Evolutionary conservation across 2,329 filamentous ascomycete genomes (phyloP), one percentile per base, ranked within the genome.

Genomic region (Colletotrichum gigasporum): DNA sequence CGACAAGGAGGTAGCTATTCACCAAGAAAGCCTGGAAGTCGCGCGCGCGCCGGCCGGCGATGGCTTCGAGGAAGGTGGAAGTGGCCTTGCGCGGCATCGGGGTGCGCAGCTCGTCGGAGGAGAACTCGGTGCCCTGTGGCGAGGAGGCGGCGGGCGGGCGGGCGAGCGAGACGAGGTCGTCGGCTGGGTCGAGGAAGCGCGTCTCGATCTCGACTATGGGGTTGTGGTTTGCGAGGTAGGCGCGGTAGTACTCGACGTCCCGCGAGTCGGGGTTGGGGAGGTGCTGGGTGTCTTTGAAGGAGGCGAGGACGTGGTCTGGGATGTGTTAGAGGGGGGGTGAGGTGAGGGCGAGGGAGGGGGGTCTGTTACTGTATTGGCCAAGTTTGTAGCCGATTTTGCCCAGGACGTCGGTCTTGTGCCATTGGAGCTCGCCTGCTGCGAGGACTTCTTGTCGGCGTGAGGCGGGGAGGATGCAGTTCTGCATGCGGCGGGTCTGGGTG

Each of bases 301-400:
- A 87, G 2, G 83, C 75, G 51, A 92, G 76, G 1, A 87, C 83
- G 68, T 87, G 83, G 66, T 88, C 86, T 89, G 56, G 14, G 5
- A 35, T 2, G 50, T 62, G 61, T 71, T 52, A 71, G 7, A 34
- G 7, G 11, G 12, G 37, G 24, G 5, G 35, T n/a, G 24, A 10
- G 2, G n/a, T 5, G 11, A 11, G 6, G 26, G 8, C 12, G 48
- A 30, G 4, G 2, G 32, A 28, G 34, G 56, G 10, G 68, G 58
- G 53, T 61, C 85, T 74, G n/a, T n/a, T 76, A 90, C 88, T 90
- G 72, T 92, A 93, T 70, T 91, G 88, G 30, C 84, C 83, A 8
- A 91, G 76, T 72, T 92, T 92, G 67, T 85, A 83, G 14, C 86
- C 89, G 56, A 92, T 87, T 67, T 85, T 83, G 12, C 85, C 86